phyloP scores from a whole-genome alignment of 83 land plant species.

The Isoetes engelmannii region DNA sequence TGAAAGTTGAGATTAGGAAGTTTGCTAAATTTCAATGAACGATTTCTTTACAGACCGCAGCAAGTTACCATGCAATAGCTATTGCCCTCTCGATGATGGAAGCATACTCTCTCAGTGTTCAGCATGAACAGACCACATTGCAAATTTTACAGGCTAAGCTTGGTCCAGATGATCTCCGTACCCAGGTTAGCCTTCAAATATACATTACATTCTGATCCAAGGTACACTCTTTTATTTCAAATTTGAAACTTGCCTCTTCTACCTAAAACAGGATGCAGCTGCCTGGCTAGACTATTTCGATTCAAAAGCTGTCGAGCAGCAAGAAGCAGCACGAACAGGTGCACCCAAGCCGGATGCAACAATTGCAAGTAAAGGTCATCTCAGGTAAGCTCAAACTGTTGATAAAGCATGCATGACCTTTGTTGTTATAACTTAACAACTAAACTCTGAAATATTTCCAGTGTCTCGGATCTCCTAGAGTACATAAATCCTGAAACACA shows the following conservation, averaged over 20 bases:
- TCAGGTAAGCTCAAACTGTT: slow-evolving; percentile 47
- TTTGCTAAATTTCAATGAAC: background rate
- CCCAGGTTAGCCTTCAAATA: slow-evolving; percentile 47
- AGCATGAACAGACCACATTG: slow-evolving; percentile 90
- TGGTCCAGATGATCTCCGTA: slow-evolving; percentile 81
- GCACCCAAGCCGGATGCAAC: slow-evolving; percentile 82
- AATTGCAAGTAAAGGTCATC: slow-evolving; percentile 86
- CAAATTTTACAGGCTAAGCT: slow-evolving; percentile 86
- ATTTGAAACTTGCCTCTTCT: background rate
- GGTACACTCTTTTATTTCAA: background rate
- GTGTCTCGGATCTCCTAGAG: slow-evolving; percentile 87
- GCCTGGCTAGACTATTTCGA: slow-evolving; percentile 95
- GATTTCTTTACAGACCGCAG: slow-evolving; percentile 66
- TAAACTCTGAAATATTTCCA: slow-evolving; percentile 15
- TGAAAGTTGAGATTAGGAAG: too few relatives aligned
- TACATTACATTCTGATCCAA: too few relatives aligned
- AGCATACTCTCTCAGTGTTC: slow-evolving; percentile 82
- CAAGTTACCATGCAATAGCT: slow-evolving; percentile 94
- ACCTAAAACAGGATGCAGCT: slow-evolving; percentile 58
- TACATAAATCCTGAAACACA: slow-evolving; percentile 62
- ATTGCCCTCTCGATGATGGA: slow-evolving; percentile 95
- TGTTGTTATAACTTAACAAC: background rate
- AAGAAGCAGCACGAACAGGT: slow-evolving; percentile 81
- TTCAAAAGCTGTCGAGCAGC: slow-evolving; percentile 77
- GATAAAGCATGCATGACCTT: background rate